phyloP scores from a whole-genome alignment of 139 green algal species.

The Picochlorum sp. region DNA sequence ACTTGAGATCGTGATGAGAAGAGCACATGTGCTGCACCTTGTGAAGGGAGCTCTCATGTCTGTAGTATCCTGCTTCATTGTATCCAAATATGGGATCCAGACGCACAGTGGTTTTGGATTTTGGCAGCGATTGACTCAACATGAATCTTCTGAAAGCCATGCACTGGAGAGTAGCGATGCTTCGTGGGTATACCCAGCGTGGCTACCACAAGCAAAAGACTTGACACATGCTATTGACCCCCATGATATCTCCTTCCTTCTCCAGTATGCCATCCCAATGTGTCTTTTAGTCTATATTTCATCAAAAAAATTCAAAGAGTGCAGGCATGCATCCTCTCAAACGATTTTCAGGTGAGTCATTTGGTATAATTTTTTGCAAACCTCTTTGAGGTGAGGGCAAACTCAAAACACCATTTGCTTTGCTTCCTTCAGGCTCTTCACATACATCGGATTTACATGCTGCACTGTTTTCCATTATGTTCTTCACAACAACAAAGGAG shows the following conservation, averaged over 20 bases:
- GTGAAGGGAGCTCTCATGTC: neutral
- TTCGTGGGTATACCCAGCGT: no score
- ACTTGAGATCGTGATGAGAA: no score
- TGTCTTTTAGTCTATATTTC: neutral
- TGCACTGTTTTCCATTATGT: no score
- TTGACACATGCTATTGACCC: neutral
- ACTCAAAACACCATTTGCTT: no score
- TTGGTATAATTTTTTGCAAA: no score
- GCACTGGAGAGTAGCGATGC: no score
- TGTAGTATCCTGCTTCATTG: neutral
- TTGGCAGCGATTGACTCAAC: constrained; percentile 24
- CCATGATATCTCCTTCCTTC: neutral
- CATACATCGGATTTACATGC: no score
- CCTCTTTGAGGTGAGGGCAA: no score
- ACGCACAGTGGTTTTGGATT: constrained; percentile 20
- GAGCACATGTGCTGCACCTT: neutral
- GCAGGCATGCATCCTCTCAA: no score
- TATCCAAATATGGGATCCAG: neutral
- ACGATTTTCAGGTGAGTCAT: no score
- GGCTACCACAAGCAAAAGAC: neutral
- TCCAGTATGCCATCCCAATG: neutral
- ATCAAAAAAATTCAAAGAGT: neutral
- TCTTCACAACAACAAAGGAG: no score
- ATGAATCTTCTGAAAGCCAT: constrained; percentile 9
- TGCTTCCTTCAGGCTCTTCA: no score